These are phyloP conservation scores for Cercospora sp. DNA, from an alignment of 2,329 filamentous ascomycete species.

Conservation along the genomic window DNA sequence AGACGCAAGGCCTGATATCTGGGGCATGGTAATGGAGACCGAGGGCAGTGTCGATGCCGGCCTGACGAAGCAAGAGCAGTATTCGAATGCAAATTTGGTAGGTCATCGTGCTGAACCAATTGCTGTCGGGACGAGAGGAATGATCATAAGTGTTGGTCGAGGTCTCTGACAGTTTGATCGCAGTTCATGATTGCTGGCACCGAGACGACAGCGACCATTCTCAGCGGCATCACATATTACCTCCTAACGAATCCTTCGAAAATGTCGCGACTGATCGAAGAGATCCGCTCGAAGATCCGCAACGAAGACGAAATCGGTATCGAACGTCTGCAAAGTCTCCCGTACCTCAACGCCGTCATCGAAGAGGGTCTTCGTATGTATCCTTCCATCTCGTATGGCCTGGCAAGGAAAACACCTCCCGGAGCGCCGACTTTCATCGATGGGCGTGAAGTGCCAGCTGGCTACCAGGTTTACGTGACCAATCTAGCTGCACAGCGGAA, in stretches of 20 bases:
- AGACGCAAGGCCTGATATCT: conserved; percentile 22
- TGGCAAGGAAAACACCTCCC: conserved; percentile 32
- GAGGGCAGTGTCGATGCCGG: conserved; percentile 13
- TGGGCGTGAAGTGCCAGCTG: conserved; percentile 31
- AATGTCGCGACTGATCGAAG: conserved; percentile 57
- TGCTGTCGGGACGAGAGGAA: neutral
- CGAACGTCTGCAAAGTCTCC: conserved; percentile 37
- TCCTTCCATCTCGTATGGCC: conserved; percentile 47
- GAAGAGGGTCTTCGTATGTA: conserved; percentile 50
- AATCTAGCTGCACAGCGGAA: conserved; percentile 32
- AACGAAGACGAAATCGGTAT: conserved; percentile 33
- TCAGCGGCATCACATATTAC: conserved; percentile 70
- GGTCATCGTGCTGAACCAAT: conserved; percentile 47
- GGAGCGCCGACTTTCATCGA: conserved; percentile 23
- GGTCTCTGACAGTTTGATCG: conserved; percentile 33
- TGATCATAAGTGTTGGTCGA: neutral
- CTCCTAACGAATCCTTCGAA: conserved; percentile 62
- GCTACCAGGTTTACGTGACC: conserved; percentile 2
- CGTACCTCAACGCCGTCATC: conserved; percentile 50
- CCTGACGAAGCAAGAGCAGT: conserved; percentile 36
- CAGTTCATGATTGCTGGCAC: conserved; percentile 63
- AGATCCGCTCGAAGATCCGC: conserved; percentile 52
- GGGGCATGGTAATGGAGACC: conserved; percentile 26
- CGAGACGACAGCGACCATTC: conserved; percentile 74
- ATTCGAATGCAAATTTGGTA: conserved; percentile 36